Evolutionary conservation across 2,329 filamentous ascomycete genomes (phyloP).

Genomic region (Arachnomyces sp.): DNA sequence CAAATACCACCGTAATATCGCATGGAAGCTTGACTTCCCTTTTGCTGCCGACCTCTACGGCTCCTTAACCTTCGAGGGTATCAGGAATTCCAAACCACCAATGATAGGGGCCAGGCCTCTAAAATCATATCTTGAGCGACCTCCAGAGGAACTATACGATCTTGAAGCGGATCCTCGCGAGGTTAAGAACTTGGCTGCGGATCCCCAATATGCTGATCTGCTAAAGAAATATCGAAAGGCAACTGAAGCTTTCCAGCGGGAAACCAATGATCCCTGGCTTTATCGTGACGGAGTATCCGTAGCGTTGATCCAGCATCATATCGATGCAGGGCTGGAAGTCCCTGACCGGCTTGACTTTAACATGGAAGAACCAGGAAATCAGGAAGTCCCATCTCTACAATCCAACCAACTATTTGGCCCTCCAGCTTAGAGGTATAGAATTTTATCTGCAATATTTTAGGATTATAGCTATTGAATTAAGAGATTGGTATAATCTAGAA

Average conservation of each 20-base stretch:
- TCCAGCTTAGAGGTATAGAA: too few species aligned
- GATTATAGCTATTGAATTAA: too few species aligned
- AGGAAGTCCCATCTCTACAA: too few species aligned
- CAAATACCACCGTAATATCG: constrained; percentile 47
- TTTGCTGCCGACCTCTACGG: constrained; percentile 43
- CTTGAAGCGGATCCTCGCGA: constrained; percentile 40
- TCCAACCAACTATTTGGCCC: too few species aligned
- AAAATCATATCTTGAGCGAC: constrained; percentile 38
- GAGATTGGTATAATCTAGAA: too few species aligned
- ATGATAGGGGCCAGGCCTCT: constrained; percentile 37
- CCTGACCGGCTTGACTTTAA: too few species aligned
- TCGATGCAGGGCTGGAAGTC: too few species aligned
- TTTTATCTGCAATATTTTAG: too few species aligned
- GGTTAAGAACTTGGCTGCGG: constrained; percentile 36
- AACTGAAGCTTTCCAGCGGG: constrained; percentile 28
- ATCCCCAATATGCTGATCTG: constrained; percentile 23
- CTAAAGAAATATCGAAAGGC: constrained; percentile 26
- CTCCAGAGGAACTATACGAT: constrained; percentile 42
- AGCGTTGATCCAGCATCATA: too few species aligned
- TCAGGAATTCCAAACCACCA: constrained; percentile 31
- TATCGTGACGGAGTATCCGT: constrained; percentile 18
- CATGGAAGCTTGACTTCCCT: constrained; percentile 44
- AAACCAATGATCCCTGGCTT: constrained; percentile 29
- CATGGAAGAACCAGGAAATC: too few species aligned
- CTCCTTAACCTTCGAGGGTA: constrained; percentile 38